A percentile compares a stretch with the other conserved stretches of the same genome.
phyloP scores from a whole-genome alignment of 2,329 filamentous ascomycete species.

The Orbilia javanica region DNA sequence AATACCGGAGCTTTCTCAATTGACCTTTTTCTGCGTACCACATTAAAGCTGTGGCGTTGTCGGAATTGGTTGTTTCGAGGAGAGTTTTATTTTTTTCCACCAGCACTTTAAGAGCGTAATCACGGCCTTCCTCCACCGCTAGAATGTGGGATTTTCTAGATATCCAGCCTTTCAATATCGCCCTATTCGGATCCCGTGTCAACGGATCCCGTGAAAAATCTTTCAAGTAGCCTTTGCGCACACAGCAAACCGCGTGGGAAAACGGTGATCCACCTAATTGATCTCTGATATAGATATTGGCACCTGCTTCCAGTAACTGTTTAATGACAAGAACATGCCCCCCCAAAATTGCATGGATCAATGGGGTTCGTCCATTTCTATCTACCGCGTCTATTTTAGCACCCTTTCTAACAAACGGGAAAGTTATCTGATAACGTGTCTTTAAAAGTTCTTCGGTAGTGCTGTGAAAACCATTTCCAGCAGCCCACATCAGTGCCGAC shows the following conservation, averaged over 20 bases:
- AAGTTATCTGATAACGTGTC: no score
- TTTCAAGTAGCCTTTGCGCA: no score
- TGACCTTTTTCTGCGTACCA: neutral
- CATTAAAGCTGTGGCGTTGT: neutral
- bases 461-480: neutral
- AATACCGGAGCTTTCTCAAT: neutral
- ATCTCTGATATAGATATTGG: no score
- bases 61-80: no score
- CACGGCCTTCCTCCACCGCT: neutral
- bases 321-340: neutral
- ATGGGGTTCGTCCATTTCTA: conserved; percentile 12
- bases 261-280: no score
- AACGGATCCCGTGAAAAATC: no score
- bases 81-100: neutral
- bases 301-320: no score
- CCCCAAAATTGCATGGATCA: conserved; percentile 11
- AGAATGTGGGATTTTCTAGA: neutral
- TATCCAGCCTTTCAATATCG: no score
- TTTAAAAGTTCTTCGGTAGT: no score
- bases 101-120: neutral
- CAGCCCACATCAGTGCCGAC: neutral
- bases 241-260: no score
- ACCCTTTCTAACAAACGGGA: neutral
- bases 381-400: conserved; percentile 16
- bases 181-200: no score